Evolutionary conservation across 345 rosid species (phyloP).

Genomic region (Sonneratia alba): DNA sequence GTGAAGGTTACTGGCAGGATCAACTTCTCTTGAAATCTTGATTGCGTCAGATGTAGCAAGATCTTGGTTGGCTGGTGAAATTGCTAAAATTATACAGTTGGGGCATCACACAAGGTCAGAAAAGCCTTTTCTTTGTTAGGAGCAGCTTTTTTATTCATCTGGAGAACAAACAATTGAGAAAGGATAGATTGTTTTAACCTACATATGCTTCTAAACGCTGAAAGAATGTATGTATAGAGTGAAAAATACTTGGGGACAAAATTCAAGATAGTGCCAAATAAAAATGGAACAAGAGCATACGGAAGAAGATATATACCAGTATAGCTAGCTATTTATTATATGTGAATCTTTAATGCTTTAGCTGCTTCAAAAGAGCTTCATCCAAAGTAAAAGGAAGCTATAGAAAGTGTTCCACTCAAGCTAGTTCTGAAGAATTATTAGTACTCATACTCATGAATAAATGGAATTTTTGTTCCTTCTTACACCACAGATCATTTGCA

Average conservation of each 20-base stretch:
- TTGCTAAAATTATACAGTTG: conserved; percentile 86
- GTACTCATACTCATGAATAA: neutral
- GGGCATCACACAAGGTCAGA: conserved; percentile 46
- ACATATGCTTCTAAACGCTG: neutral
- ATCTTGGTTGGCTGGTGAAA: conserved; percentile 99
- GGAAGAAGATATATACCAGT: neutral
- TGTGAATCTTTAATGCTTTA: neutral
- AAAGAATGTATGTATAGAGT: neutral
- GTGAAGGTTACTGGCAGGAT: conserved; percentile 59
- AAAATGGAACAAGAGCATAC: neutral
- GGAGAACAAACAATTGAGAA: neutral
- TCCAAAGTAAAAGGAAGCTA: neutral
- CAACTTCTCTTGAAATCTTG: conserved; percentile 96
- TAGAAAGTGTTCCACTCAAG: neutral
- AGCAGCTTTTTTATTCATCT: neutral
- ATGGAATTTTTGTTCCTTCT: no score
- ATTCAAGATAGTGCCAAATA: neutral
- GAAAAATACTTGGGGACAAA: neutral
- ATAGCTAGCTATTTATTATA: neutral
- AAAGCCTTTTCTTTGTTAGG: neutral
- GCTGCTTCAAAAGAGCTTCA: neutral
- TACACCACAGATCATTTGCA: no score
- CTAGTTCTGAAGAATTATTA: neutral
- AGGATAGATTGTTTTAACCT: neutral
- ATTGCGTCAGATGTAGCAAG: conserved; percentile 98